phyloP scores from a whole-genome alignment of 163 green algal species.

The Botryococcus braunii region DNA sequence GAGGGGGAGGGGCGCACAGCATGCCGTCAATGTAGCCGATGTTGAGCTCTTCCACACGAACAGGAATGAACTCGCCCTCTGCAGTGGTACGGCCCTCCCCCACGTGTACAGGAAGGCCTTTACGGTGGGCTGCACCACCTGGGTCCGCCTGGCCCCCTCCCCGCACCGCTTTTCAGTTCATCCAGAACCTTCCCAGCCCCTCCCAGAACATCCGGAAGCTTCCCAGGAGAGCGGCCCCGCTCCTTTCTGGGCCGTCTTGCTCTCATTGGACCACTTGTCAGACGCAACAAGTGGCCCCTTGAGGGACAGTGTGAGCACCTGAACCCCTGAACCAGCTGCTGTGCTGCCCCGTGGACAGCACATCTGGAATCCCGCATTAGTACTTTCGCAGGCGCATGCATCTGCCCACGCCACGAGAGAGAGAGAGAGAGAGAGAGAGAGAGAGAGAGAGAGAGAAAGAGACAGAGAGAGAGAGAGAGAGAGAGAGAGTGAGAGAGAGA shows the following conservation, averaged over 20 bases:
- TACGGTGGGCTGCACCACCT: conserved; percentile 65
- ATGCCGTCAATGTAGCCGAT: conserved; percentile 26
- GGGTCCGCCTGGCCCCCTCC: not conserved
- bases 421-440: no score
- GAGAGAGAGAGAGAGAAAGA: no score
- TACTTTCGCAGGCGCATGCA: not conserved
- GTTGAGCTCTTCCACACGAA: conserved; percentile 14
- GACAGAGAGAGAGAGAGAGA: no score
- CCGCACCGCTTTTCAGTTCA: not conserved
- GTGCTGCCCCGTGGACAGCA: not conserved
- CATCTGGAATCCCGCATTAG: not conserved
- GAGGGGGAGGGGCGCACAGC: conserved; percentile 11
- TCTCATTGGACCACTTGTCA: not conserved
- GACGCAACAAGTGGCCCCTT: not conserved
- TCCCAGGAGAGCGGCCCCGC: no score
- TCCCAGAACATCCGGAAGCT: not conserved
- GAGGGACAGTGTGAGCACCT: not conserved
- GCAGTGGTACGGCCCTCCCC: conserved; percentile 52
- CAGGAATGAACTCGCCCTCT: conserved; percentile 59
- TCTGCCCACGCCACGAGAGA: no score
- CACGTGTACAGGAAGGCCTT: conserved; percentile 53
- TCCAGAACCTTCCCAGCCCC: not conserved
- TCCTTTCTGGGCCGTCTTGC: not conserved
- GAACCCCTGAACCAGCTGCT: not conserved
- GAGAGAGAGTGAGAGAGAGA: no score